A percentile compares a stretch with the other conserved stretches of the same genome.
These are phyloP conservation scores for Phytophthora cryptogea DNA, from an alignment of 352 stramenopile genomes.

Conservation along the genomic window DNA sequence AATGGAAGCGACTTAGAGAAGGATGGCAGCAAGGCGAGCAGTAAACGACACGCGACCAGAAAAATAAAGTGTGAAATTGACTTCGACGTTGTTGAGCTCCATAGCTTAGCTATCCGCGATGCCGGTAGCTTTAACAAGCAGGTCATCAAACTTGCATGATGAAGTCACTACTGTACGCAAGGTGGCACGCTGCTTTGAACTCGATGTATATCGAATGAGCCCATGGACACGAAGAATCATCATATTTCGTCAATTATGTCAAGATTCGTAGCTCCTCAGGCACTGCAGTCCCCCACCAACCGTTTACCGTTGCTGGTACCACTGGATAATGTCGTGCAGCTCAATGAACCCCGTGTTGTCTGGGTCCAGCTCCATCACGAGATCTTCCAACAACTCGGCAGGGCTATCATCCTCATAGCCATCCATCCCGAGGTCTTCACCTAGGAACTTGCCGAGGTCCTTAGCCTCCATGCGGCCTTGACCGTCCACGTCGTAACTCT, in stretches of 20 bases:
- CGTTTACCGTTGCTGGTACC: constrained; percentile 69
- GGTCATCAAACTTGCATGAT: no score
- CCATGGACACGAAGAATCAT: neutral
- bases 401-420: constrained; percentile 55
- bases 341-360: constrained; percentile 85
- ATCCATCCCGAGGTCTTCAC: constrained; percentile 63
- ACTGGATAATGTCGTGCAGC: constrained; percentile 83
- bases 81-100: neutral
- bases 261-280: neutral
- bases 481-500: constrained; percentile 81
- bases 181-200: no score
- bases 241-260: constrained; percentile 2
- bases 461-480: constrained; percentile 83
- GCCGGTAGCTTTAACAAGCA: no score
- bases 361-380: constrained; percentile 66
- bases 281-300: neutral
- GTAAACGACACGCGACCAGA: constrained; percentile 19
- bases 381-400: constrained; percentile 60
- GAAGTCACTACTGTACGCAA: no score
- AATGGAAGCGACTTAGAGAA: constrained; percentile 32
- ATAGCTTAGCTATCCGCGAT: neutral
- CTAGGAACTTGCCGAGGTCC: constrained; percentile 66
- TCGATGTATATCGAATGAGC: no score
- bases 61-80: constrained; percentile 33
- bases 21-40: constrained; percentile 14